Evolutionary conservation across 2,329 filamentous ascomycete species (phyloP).

Genomic region (Claviceps spartinae): DNA sequence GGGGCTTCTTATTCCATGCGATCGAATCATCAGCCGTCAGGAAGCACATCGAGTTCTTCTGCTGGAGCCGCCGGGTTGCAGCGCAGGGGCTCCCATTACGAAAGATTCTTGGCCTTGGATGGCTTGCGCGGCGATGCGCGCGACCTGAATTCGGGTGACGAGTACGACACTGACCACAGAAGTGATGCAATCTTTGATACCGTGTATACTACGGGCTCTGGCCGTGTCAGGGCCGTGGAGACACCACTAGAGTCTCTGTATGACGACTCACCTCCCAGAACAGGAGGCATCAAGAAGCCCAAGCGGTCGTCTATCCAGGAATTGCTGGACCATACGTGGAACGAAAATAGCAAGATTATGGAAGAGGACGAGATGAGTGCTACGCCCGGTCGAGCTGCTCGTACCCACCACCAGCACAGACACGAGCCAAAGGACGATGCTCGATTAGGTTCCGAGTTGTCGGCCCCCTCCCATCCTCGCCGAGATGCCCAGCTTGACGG

Average conservation of each 20-base stretch:
- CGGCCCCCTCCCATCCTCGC: background rate
- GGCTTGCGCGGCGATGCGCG: conserved; percentile 57
- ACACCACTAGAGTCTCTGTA: conserved; percentile 69
- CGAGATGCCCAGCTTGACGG: conserved; percentile 21
- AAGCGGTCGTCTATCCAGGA: conserved; percentile 47
- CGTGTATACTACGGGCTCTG: conserved; percentile 55
- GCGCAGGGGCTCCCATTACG: conserved; percentile 18
- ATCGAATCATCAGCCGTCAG: conserved; percentile 27
- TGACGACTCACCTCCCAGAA: conserved; percentile 59
- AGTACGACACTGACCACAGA: conserved; percentile 65
- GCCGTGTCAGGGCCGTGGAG: conserved; percentile 51
- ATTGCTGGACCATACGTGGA: conserved; percentile 41
- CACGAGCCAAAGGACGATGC: conserved; percentile 2
- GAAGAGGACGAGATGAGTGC: conserved; percentile 47
- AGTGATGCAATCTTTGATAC: conserved; percentile 71
- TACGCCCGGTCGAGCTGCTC: conserved; percentile 34
- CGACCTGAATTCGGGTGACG: conserved; percentile 53
- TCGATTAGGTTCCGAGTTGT: background rate
- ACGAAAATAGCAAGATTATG: conserved; percentile 42
- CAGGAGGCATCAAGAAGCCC: conserved; percentile 36
- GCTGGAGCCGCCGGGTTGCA: conserved; percentile 24
- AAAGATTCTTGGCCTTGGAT: conserved; percentile 43
- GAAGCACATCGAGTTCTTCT: conserved; percentile 29
- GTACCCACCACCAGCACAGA: conserved; percentile 5
- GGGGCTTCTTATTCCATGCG: conserved; percentile 24